phyloP scores from a whole-genome alignment of 2,329 filamentous ascomycete species.

The Pyrenophora tritici-repentis region DNA sequence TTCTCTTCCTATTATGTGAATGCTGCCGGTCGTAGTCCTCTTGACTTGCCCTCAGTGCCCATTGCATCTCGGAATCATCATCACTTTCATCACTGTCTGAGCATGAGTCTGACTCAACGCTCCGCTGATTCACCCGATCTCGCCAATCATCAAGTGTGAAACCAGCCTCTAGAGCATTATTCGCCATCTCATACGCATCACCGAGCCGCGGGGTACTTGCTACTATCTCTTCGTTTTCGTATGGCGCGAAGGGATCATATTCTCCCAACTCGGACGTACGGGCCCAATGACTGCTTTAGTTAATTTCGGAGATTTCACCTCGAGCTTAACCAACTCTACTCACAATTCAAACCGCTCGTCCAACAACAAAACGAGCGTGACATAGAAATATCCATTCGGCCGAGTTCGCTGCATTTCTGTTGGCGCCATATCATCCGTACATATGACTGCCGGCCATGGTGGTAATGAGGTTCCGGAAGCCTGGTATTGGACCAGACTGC shows the following conservation, averaged over 20 bases:
- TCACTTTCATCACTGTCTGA: background rate
- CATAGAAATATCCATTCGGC: slow-evolving; percentile 17
- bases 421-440: slow-evolving; percentile 26
- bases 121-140: background rate
- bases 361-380: slow-evolving; percentile 22
- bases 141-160: slow-evolving; percentile 20
- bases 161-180: background rate
- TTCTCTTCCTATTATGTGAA: background rate
- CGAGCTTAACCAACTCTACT: background rate
- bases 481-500: slow-evolving; percentile 19
- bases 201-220: slow-evolving; percentile 9
- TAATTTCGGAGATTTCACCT: background rate
- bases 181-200: slow-evolving; percentile 16
- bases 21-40: no score
- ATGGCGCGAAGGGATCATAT: slow-evolving; percentile 17
- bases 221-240: background rate
- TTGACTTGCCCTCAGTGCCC: no score
- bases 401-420: slow-evolving; percentile 4
- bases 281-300: slow-evolving; percentile 28
- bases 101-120: background rate
- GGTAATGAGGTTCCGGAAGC: background rate
- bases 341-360: slow-evolving; percentile 18
- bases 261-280: slow-evolving; percentile 13
- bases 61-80: no score
- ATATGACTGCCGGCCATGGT: slow-evolving; percentile 28